Percentiles rank a stretch among this genome's conserved stretches.
These are phyloP conservation scores for Streptanthus diversifolius DNA, from an alignment of 345 rosid genomes.

Conservation along the genomic window DNA sequence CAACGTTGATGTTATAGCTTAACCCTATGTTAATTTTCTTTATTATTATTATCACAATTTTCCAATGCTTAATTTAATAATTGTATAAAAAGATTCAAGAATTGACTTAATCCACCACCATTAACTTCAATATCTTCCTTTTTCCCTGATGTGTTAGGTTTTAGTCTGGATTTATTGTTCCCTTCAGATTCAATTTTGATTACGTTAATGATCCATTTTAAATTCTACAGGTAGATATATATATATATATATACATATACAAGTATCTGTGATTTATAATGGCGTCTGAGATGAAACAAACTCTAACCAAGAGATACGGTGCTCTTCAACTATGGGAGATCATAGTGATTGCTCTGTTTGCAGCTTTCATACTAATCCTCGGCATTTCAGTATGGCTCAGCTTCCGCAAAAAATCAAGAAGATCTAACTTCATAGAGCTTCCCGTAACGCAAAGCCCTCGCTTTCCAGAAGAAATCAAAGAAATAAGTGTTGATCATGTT, in stretches of 20 bases:
- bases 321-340: conserved; percentile 72
- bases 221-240: conserved; percentile 18
- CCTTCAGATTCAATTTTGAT: not conserved
- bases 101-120: not conserved
- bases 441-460: conserved; percentile 48
- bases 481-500: conserved; percentile 73
- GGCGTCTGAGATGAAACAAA: conserved; percentile 58
- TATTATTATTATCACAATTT: not conserved
- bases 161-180: not conserved
- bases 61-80: not conserved
- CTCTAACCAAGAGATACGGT: conserved; percentile 52
- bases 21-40: not conserved
- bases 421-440: conserved; percentile 39
- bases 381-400: conserved; percentile 67
- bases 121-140: not conserved
- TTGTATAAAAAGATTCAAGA: not conserved
- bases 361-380: conserved; percentile 50
- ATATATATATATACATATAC: conserved; percentile 17
- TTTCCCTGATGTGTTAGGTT: not conserved
- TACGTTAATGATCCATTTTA: conserved; percentile 13
- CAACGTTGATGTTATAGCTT: not conserved
- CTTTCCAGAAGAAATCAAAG: conserved; percentile 78
- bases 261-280: conserved; percentile 35
- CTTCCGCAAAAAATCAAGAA: conserved; percentile 65
- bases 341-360: conserved; percentile 56